Percentiles rank a stretch among this genome's conserved stretches.
phyloP scores from a whole-genome alignment of 495 filamentous ascomycete species.

The Penicillium riverlandense region DNA sequence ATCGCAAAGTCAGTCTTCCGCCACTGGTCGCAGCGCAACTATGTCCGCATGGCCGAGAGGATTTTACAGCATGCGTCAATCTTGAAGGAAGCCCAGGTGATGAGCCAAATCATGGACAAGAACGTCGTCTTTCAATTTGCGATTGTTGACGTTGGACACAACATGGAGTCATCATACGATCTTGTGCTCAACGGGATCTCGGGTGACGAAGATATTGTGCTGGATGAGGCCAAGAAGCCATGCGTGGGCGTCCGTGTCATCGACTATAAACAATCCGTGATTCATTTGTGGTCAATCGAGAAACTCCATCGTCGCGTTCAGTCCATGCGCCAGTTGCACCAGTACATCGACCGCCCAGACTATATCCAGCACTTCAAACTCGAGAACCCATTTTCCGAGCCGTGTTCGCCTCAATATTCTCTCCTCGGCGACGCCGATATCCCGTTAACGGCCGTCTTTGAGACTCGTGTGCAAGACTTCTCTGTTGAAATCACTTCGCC shows the following conservation, averaged over 20 bases:
- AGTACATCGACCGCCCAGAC: conserved; percentile 91
- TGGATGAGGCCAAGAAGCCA: conserved; percentile 79
- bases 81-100: conserved; percentile 92
- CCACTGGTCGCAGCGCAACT: conserved; percentile 79
- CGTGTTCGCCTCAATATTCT: conserved; percentile 85
- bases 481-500: conserved; percentile 81
- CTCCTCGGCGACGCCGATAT: conserved; percentile 92
- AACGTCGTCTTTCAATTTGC: conserved; percentile 93
- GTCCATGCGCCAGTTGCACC: conserved; percentile 92
- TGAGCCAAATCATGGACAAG: conserved; percentile 96
- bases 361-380: conserved; percentile 65
- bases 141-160: conserved; percentile 81
- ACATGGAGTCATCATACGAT: conserved; percentile 88
- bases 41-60: conserved; percentile 91
- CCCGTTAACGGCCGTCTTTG: conserved; percentile 87
- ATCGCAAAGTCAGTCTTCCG: conserved; percentile 56
- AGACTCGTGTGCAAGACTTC: conserved; percentile 92
- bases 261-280: conserved; percentile 80
- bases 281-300: conserved; percentile 90
- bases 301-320: conserved; percentile 83
- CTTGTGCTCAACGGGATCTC: conserved; percentile 89
- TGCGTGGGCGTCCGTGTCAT: conserved; percentile 88
- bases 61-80: conserved; percentile 79
- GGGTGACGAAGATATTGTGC: conserved; percentile 75
- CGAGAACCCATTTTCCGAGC: conserved; percentile 74